Percentiles rank a stretch among this genome's conserved stretches.
These are phyloP conservation scores for Sungouiozyma ichnusensis DNA, from an alignment of 805 yeast species.

Conservation along the genomic window DNA sequence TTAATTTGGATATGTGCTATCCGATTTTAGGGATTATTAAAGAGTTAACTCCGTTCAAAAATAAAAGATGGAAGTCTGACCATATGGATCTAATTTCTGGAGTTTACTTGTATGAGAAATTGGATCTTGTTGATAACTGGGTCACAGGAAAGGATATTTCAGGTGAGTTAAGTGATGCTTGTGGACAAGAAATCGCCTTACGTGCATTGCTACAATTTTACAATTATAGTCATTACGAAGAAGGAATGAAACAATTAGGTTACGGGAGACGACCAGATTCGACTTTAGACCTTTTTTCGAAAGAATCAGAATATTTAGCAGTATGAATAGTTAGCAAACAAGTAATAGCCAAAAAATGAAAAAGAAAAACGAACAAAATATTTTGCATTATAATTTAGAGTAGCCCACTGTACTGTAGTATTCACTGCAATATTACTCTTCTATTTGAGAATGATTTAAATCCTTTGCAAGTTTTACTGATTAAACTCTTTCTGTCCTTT, in stretches of 20 bases:
- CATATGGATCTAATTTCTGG: constrained; percentile 91
- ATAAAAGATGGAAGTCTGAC: constrained; percentile 84
- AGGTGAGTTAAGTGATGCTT: constrained; percentile 63
- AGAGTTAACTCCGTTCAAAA: constrained; percentile 78
- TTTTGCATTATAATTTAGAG: not conserved
- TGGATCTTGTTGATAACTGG: constrained; percentile 79
- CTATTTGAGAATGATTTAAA: no score
- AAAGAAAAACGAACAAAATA: no score
- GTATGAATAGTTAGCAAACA: not conserved
- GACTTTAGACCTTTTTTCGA: not conserved
- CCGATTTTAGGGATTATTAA: constrained; percentile 69
- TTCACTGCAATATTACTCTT: no score
- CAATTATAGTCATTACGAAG: constrained; percentile 48
- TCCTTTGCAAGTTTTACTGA: no score
- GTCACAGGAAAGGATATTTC: constrained; percentile 71
- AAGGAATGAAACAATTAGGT: constrained; percentile 46
- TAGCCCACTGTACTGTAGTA: no score
- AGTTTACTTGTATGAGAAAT: constrained; percentile 64
- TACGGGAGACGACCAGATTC: constrained; percentile 22
- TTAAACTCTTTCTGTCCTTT: no score
- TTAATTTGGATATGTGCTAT: constrained; percentile 49
- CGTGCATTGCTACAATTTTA: constrained; percentile 71
- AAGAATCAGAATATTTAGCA: constrained; percentile 1
- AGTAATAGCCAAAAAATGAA: no score
- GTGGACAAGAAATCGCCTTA: constrained; percentile 76